Percentiles rank a stretch among this genome's conserved stretches.
Evolutionary conservation across 2,329 filamentous ascomycete genomes (phyloP).

Genomic region (Verticillium tricorpus): DNA sequence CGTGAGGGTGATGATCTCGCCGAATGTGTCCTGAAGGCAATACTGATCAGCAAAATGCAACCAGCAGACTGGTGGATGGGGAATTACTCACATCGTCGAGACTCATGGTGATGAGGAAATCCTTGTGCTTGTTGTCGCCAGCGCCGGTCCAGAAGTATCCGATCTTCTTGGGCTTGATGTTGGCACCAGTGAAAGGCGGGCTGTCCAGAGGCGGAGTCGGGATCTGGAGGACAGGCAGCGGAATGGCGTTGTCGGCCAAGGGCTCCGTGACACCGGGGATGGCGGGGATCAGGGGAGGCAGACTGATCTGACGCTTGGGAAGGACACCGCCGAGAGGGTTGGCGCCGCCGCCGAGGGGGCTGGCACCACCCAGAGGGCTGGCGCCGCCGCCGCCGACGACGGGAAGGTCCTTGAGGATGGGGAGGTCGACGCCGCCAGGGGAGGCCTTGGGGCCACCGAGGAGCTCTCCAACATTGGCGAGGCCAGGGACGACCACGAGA

Average conservation of each 20-base stretch:
- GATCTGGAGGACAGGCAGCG: conserved; percentile 53
- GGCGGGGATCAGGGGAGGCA: conserved; percentile 52
- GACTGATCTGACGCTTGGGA: conserved; percentile 20
- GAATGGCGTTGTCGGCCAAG: conserved; percentile 42
- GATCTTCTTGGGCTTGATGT: conserved; percentile 61
- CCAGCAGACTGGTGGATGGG: neutral
- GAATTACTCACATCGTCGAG: conserved; percentile 47
- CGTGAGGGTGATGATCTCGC: conserved; percentile 51
- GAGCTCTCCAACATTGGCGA: neutral
- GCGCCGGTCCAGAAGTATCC: conserved; percentile 61
- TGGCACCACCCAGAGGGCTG: neutral
- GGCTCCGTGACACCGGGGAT: conserved; percentile 57
- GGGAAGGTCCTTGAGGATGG: neutral
- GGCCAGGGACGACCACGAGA: neutral
- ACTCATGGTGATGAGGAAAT: conserved; percentile 54
- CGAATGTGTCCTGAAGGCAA: conserved; percentile 47
- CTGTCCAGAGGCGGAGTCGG: conserved; percentile 55
- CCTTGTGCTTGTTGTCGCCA: conserved; percentile 54
- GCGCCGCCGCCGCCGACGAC: neutral
- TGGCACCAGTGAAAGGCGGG: conserved; percentile 45
- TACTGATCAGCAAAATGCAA: conserved; percentile 1
- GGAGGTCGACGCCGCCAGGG: neutral
- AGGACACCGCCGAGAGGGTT: conserved; percentile 19
- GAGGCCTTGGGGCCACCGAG: neutral
- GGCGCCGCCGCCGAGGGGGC: neutral